These are phyloP conservation scores for Yarrowia sp. DNA, from an alignment of 805 yeast genomes.

Conservation along the genomic window DNA sequence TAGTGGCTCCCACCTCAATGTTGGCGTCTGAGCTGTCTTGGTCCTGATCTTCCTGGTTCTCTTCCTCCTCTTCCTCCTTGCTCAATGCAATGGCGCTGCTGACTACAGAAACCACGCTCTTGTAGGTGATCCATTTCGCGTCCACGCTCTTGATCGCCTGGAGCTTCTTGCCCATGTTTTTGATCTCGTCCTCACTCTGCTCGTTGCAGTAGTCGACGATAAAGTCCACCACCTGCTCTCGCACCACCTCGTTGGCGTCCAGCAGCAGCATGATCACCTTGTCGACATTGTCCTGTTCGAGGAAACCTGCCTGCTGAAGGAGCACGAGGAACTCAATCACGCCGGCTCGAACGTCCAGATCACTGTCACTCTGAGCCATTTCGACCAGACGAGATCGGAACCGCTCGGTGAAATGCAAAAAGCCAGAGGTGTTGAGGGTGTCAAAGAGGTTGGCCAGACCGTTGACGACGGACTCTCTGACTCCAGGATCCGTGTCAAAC, in stretches of 20 bases:
- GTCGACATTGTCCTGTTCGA: slow-evolving; percentile 65
- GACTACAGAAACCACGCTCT: slow-evolving; percentile 14
- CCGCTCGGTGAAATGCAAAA: slow-evolving; percentile 79
- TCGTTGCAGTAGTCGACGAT: slow-evolving; percentile 50
- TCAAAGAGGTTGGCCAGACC: slow-evolving; percentile 60
- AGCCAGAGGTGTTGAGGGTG: slow-evolving; percentile 60
- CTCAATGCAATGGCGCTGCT: background rate
- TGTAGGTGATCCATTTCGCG: slow-evolving; percentile 13
- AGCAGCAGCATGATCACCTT: slow-evolving; percentile 54
- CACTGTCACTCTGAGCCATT: slow-evolving; percentile 65
- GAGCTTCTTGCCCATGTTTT: slow-evolving; percentile 29
- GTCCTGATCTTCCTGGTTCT: background rate
- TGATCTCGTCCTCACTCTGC: slow-evolving; percentile 44
- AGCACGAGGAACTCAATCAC: slow-evolving; percentile 63
- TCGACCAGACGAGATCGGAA: slow-evolving; percentile 70
- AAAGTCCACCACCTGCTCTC: slow-evolving; percentile 63
- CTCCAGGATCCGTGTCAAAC: slow-evolving; percentile 69
- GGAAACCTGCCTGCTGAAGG: slow-evolving; percentile 64
- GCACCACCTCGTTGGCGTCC: slow-evolving; percentile 49
- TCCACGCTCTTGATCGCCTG: slow-evolving; percentile 12
- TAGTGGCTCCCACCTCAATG: slow-evolving; percentile 10
- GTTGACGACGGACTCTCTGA: slow-evolving; percentile 69
- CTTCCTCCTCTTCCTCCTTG: background rate
- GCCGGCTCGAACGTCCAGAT: slow-evolving; percentile 59
- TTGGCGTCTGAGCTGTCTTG: background rate